Base-by-base conservation (phyloP, 2,329 filamentous ascomycete genomes). In the Thelonectria blattea region DNA sequence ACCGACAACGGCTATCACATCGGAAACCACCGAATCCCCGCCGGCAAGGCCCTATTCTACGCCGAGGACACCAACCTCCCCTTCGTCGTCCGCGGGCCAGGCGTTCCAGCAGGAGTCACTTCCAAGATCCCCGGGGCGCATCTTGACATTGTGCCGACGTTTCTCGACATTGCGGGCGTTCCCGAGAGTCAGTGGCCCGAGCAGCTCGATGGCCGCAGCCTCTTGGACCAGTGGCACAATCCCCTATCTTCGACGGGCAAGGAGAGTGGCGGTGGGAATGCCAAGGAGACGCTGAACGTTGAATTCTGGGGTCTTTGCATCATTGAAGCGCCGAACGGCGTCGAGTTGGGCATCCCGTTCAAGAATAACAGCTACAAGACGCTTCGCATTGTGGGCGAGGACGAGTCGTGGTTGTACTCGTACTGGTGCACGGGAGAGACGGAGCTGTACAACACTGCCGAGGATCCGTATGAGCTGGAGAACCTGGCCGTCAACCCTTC, bases 51-150 rank as follows among this genome's bases (percentile, higher is more conserved):
- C 0, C 56, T 68, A 0, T 65, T 68, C 3, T 74, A 72, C 58
- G 58, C 60, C n/a, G 71, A 75, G 43, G 73, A 74, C 60, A 70
- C 70, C 12, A 71, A 74, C 56, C 57, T 74, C 5, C 73, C 73
- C 3, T 62, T 75, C 10, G 52, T 73, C 10, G 66, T 75, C 3
- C 62, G 71, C 1, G 73, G 73, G 3, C 73, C 72, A 3, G 63
- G 68, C 1, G 60, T 74, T 4, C 65, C 67, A 0, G 22, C 41
- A 3, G 65, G 66, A 6, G 60, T 60, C 8, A 57, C 50, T 4
- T 70, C 71, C 2, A 52, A 56, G 1, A 64, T 68, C 3, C 66
- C 71, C 2, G 64, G 68, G n/a, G 58, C 70, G 0, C 68, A 72
- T 42, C 56, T 67, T 30, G 72, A 75, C 48, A 58, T 75, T 8